phyloP scores from a whole-genome alignment of 139 green algal genomes.

The Dunaliella sp. region DNA sequence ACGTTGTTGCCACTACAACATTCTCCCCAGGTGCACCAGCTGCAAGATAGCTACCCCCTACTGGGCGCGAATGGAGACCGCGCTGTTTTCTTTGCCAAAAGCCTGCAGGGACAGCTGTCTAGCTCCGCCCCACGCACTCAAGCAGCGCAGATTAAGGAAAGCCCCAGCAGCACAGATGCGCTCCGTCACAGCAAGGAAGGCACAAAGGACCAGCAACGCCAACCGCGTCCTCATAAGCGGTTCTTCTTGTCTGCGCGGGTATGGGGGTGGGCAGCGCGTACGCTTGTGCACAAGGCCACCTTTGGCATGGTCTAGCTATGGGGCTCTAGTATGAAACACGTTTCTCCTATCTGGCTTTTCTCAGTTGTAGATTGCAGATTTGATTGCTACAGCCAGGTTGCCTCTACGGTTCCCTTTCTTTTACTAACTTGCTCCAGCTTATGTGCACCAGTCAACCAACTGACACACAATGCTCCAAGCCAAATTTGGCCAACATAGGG shows the following conservation, averaged over 20 bases:
- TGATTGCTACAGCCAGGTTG: no score
- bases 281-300: background rate
- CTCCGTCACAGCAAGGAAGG: background rate
- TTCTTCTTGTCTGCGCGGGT: background rate
- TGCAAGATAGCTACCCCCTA: background rate
- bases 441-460: no score
- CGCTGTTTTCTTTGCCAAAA: background rate
- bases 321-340: no score
- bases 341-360: no score
- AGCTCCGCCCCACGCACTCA: background rate
- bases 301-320: slow-evolving; percentile 8
- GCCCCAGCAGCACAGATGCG: background rate
- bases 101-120: no score
- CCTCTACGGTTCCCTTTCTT: no score
- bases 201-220: background rate
- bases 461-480: no score
- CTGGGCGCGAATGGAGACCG: background rate
- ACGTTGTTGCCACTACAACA: background rate
- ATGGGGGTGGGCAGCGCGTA: background rate
- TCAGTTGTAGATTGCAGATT: no score
- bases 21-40: background rate
- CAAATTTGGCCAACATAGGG: no score
- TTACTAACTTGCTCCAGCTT: no score
- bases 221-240: background rate
- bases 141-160: background rate